Conservation (phyloP, 768 basidiomycete species). For the Auricularia auricula-judae region DNA sequence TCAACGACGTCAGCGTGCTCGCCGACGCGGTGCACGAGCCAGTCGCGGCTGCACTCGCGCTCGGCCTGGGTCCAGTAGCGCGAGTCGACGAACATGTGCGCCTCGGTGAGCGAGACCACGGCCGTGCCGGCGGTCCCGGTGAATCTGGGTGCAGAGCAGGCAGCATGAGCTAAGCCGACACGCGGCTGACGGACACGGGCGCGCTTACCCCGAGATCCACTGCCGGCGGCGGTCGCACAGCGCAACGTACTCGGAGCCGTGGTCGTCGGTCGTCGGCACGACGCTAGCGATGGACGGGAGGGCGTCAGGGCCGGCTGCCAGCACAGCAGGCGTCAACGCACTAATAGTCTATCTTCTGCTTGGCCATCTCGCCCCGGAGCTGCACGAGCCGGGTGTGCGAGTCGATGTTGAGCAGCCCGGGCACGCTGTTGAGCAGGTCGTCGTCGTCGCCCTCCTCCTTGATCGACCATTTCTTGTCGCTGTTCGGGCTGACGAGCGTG, state of each 20-base stretch:
- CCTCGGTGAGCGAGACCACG: constrained; percentile 51
- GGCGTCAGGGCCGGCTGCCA: not conserved
- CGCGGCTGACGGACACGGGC: not conserved
- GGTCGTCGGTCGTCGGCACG: constrained; percentile 71
- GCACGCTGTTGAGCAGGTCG: not conserved
- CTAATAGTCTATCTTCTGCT: not conserved
- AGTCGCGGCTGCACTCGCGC: constrained; percentile 59
- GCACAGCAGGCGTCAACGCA: not conserved
- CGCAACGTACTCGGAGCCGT: constrained; percentile 74
- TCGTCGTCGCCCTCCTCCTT: not conserved
- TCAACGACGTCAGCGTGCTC: constrained; percentile 42
- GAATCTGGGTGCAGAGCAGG: constrained; percentile 40
- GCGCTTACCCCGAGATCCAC: constrained; percentile 64
- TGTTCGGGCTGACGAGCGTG: not conserved
- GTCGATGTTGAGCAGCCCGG: not conserved
- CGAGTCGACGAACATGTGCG: constrained; percentile 71
- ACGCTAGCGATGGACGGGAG: constrained; percentile 30
- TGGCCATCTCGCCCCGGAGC: not conserved
- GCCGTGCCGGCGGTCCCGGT: constrained; percentile 61
- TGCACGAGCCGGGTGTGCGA: not conserved
- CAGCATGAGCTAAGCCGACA: constrained; percentile 23
- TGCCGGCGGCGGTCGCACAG: constrained; percentile 65
- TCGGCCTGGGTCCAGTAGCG: constrained; percentile 77
- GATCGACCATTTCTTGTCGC: not conserved
- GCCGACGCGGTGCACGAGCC: constrained; percentile 48